These are phyloP conservation scores for Pleurotus platypus DNA, from an alignment of 768 basidiomycete species.

Conservation along the genomic window DNA sequence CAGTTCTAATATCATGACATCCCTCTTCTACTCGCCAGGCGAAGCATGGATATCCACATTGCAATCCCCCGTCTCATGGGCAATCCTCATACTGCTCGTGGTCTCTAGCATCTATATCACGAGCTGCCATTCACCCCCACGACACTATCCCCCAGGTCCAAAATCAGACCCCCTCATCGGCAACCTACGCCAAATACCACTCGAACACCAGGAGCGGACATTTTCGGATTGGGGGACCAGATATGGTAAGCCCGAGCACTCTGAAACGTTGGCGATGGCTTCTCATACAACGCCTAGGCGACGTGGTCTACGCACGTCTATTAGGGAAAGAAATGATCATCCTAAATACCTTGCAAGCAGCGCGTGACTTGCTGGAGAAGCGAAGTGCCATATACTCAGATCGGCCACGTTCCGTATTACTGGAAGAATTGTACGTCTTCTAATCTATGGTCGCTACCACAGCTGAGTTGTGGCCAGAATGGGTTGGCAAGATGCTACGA, in stretches of 20 bases:
- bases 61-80: conserved; percentile 4
- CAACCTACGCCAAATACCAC: conserved; percentile 42
- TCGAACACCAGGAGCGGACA: conserved; percentile 31
- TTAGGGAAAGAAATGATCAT: conserved; percentile 47
- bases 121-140: background rate
- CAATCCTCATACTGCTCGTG: background rate
- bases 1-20: no score
- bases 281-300: conserved; percentile 25
- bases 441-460: background rate
- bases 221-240: conserved; percentile 37
- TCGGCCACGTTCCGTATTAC: conserved; percentile 43
- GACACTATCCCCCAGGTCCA: conserved; percentile 45
- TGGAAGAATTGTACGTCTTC: conserved; percentile 41
- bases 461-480: background rate
- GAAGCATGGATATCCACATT: background rate
- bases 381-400: conserved; percentile 53
- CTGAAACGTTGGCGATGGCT: background rate
- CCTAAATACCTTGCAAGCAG: conserved; percentile 42
- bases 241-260: conserved; percentile 34
- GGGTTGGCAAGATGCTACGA: conserved; percentile 8
- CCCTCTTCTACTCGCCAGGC: no score
- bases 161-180: conserved; percentile 41
- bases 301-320: conserved; percentile 36
- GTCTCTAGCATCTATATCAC: background rate
- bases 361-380: conserved; percentile 48